Evolutionary conservation across 805 yeast genomes (phyloP).

Genomic region (Yarrowia divulgata): DNA sequence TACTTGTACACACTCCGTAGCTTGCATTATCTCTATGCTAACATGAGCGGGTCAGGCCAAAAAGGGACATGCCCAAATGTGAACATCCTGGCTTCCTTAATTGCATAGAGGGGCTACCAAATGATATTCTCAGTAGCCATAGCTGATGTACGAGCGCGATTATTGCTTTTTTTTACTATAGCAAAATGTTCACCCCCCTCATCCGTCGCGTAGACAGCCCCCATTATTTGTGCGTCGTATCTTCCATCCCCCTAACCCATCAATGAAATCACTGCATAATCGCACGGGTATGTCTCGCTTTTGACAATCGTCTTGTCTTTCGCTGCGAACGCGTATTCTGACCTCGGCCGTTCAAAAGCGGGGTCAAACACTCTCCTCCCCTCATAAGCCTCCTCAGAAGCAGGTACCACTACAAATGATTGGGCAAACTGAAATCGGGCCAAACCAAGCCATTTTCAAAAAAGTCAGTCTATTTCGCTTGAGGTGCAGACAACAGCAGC

Average conservation of each 20-base stretch:
- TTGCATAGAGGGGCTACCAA: too few species aligned
- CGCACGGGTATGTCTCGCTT: not conserved
- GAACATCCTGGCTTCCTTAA: too few species aligned
- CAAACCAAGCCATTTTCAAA: not conserved
- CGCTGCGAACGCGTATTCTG: not conserved
- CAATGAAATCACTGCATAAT: not conserved
- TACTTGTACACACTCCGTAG: too few species aligned
- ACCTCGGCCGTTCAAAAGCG: constrained; percentile 10
- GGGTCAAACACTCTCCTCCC: not conserved
- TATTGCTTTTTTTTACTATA: too few species aligned
- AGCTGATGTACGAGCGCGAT: too few species aligned
- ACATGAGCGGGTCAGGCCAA: not conserved
- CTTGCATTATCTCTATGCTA: not conserved
- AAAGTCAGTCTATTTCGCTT: constrained; percentile 2
- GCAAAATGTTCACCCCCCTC: too few species aligned
- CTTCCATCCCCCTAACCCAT: not conserved
- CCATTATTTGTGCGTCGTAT: not conserved
- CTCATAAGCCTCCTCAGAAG: constrained; percentile 1
- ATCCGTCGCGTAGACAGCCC: not conserved
- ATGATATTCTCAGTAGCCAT: too few species aligned
- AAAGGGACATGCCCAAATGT: too few species aligned
- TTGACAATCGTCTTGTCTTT: not conserved
- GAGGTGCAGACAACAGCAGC: not conserved
- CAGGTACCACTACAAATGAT: constrained; percentile 8
- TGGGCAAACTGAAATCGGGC: constrained; percentile 10